phyloP scores from a whole-genome alignment of 176 grass and related monocot genomes.

The Poa annua region DNA sequence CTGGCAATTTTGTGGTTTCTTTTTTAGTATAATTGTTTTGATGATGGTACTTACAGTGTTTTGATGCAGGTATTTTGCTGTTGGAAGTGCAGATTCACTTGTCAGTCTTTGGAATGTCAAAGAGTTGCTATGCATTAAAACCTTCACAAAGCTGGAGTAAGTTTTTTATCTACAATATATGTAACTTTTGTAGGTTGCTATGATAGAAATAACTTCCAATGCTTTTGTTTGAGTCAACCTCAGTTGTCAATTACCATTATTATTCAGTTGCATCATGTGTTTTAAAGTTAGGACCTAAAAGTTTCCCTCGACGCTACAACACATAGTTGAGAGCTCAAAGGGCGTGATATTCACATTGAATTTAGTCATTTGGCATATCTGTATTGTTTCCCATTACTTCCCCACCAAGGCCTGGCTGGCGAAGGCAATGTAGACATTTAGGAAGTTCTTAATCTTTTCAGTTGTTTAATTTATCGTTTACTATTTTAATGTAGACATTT shows the following conservation, averaged over 20 bases:
- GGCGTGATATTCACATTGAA: constrained; percentile 15
- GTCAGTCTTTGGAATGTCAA: constrained; percentile 98
- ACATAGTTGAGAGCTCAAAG: neutral
- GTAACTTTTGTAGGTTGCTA: neutral
- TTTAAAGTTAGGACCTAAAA: neutral
- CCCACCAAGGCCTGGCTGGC: neutral
- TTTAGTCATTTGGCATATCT: constrained; percentile 12
- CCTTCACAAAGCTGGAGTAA: constrained; percentile 99
- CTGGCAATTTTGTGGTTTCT: constrained; percentile 11
- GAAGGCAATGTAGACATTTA: neutral
- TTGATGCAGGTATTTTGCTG: constrained; percentile 85
- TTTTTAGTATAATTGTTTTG: constrained; percentile 34
- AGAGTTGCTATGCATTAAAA: constrained; percentile 87
- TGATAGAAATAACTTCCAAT: neutral
- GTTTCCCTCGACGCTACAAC: neutral
- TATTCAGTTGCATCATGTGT: neutral
- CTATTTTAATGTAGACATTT: neutral
- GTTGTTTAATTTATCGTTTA: too few relatives aligned
- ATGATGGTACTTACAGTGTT: constrained; percentile 43
- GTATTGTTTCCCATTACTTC: neutral
- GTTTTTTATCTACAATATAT: constrained; percentile 12
- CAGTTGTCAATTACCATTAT: constrained; percentile 19
- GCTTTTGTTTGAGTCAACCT: neutral
- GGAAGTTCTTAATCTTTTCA: too few relatives aligned
- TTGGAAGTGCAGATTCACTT: constrained; percentile 99